Evolutionary conservation across 352 stramenopile species (phyloP).

Genomic region (Globisporangium radiosum): DNA sequence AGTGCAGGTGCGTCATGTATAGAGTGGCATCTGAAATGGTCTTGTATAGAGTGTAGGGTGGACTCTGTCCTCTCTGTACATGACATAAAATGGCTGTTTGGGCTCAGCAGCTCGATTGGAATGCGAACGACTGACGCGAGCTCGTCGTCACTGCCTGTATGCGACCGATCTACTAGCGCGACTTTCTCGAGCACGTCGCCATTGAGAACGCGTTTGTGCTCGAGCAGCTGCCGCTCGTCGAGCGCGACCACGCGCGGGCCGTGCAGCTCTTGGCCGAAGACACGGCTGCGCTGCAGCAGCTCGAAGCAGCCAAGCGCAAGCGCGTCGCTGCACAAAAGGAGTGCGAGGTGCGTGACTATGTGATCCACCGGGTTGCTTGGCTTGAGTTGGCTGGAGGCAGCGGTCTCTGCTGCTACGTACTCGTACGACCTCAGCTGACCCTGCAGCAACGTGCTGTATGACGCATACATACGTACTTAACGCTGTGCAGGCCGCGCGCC

Average conservation of each 20-base stretch:
- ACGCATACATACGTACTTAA: neutral
- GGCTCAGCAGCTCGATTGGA: too few species aligned
- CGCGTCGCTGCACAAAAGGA: slow-evolving; percentile 30
- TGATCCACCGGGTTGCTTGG: neutral
- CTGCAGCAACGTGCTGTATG: neutral
- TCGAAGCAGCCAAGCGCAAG: slow-evolving; percentile 22
- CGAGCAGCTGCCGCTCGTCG: slow-evolving; percentile 47
- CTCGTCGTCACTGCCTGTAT: neutral
- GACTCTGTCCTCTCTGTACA: too few species aligned
- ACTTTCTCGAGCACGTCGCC: slow-evolving; percentile 40
- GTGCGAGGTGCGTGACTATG: slow-evolving; percentile 24
- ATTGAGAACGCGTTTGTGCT: slow-evolving; percentile 43
- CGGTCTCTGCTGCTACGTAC: too few species aligned
- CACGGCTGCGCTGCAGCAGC: slow-evolving; percentile 14
- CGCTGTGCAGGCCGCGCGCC: slow-evolving; percentile 24
- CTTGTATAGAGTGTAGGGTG: too few species aligned
- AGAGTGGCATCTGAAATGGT: too few species aligned
- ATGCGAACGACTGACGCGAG: neutral
- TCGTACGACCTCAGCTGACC: too few species aligned
- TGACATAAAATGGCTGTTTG: too few species aligned
- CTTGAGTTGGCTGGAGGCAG: neutral
- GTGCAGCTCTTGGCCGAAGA: slow-evolving; percentile 42
- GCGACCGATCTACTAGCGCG: slow-evolving; percentile 18
- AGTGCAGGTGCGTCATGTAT: slow-evolving; percentile 34
- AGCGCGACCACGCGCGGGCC: slow-evolving; percentile 44